Conservation (phyloP, 2,329 filamentous ascomycete genomes). For the Periconia sp. region DNA sequence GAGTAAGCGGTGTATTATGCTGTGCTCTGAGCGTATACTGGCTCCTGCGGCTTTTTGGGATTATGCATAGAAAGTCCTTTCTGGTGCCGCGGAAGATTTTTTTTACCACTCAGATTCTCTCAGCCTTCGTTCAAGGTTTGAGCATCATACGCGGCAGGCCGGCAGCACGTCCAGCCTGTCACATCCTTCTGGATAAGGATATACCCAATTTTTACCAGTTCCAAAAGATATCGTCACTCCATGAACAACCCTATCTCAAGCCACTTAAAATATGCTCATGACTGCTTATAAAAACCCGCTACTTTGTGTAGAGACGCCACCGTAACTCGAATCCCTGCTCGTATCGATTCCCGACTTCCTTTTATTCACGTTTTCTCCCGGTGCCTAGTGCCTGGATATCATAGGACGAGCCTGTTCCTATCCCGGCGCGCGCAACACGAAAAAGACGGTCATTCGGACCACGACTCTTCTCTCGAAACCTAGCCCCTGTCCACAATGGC, state of each 20-base stretch:
- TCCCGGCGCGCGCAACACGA: not conserved
- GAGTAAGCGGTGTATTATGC: not conserved
- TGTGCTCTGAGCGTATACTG: not conserved
- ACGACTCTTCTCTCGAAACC: not conserved
- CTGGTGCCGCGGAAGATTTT: slow-evolving; percentile 1
- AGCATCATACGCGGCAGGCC: not conserved
- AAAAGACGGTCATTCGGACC: not conserved
- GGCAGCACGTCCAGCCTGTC: not conserved
- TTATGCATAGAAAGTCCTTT: no score
- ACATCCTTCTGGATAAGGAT: not conserved
- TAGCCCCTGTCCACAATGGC: not conserved
- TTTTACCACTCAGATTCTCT: not conserved
- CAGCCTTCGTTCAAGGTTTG: not conserved
- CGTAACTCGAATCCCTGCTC: no score
- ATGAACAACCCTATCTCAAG: not conserved
- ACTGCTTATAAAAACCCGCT: not conserved
- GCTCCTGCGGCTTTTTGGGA: slow-evolving; percentile 6
- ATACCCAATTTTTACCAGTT: not conserved
- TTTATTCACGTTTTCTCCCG: not conserved
- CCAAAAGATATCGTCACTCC: not conserved
- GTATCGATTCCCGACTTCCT: no score
- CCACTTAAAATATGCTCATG: not conserved
- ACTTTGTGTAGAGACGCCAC: not conserved
- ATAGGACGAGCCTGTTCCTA: not conserved
- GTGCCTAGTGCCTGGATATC: not conserved